Base-by-base conservation (phyloP, 2,329 filamentous ascomycete species). In the Talaromyces sp. region DNA sequence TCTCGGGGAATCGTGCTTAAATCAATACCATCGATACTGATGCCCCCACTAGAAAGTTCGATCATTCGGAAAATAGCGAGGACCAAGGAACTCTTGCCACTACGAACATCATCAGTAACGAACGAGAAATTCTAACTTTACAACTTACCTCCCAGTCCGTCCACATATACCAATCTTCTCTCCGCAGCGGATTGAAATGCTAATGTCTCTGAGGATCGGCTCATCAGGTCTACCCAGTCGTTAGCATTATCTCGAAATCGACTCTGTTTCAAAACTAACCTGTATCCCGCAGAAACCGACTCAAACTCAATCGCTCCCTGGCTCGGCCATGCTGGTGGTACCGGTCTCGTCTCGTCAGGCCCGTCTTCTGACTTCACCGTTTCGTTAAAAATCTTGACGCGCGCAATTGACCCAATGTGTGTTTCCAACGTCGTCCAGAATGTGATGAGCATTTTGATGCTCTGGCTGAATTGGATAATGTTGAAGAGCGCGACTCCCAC, bases 391-490 rank as follows among this genome's bases (percentile, higher is more conserved):
- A 78, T 76, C 68, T 82, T 83, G 64, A 86, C 77, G 27, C 85
- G 77, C 4, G 80, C 76, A 8, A 87, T 78, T 9, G 83, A 83
- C 7, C 85, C 85, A 52, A 87, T 79, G 42, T 81, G 79, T 0
- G 83, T 87, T 65, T 87, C 85, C 16, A 87, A 72, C 50, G 78
- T 77, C 0, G 84, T 86, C 83, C 84, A 87, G 53, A 77, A 79
- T 18, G 76, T 76, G 7, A 84, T 75, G n/a, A 84, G 69, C 9
- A 80, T 69, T 61, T 81, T 82, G 62, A 86, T 75, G 57, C 76
- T 79, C 51, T 81, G 76, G 51, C 80, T 84, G 69, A 86, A 84
- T 27, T 78, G 71, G 30, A 86, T 79, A 40, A 85, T 76, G 60
- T 83, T 83, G 28, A 84, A 70, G 12, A 86, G 70, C 0, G 82